Evolutionary conservation across 2,329 filamentous ascomycete genomes (phyloP).

Genomic region (Paraconiothyrium sp.): DNA sequence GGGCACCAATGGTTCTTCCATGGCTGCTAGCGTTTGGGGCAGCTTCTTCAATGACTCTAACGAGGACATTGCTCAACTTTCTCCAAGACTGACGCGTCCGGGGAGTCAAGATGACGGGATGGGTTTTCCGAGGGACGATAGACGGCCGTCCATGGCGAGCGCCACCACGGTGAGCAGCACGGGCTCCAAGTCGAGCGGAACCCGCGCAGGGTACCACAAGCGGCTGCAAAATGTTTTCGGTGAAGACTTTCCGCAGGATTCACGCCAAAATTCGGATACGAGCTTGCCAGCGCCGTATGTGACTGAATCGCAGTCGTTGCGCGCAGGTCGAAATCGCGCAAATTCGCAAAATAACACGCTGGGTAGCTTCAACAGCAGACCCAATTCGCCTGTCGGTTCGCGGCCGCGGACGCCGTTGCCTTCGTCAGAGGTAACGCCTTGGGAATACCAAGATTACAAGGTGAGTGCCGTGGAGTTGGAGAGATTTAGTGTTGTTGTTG

Average conservation of each 20-base stretch:
- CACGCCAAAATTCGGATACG: constrained; percentile 74
- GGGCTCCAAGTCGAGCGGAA: constrained; percentile 77
- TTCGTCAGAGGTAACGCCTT: constrained; percentile 95
- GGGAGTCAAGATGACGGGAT: constrained; percentile 59
- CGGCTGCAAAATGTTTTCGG: constrained; percentile 93
- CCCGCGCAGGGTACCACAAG: constrained; percentile 72
- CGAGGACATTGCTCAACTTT: constrained; percentile 75
- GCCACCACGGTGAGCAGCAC: constrained; percentile 87
- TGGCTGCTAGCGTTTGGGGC: constrained; percentile 56
- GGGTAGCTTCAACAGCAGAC: constrained; percentile 56
- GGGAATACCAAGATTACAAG: constrained; percentile 88
- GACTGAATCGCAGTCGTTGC: constrained; percentile 65
- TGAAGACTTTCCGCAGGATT: constrained; percentile 79
- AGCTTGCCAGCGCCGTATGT: constrained; percentile 66
- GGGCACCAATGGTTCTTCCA: constrained; percentile 47
- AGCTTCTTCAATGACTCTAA: constrained; percentile 80
- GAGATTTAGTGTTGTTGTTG: neutral
- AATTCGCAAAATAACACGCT: constrained; percentile 78
- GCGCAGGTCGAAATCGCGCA: constrained; percentile 78
- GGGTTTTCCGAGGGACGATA: constrained; percentile 68
- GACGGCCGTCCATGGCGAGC: constrained; percentile 88
- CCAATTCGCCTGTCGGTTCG: constrained; percentile 78
- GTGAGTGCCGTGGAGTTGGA: constrained; percentile 59
- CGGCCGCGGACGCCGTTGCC: constrained; percentile 86
- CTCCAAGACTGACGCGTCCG: constrained; percentile 70